Evolutionary conservation across 2,329 filamentous ascomycete genomes (phyloP).

Genomic region (Pseudopithomyces maydicus): DNA sequence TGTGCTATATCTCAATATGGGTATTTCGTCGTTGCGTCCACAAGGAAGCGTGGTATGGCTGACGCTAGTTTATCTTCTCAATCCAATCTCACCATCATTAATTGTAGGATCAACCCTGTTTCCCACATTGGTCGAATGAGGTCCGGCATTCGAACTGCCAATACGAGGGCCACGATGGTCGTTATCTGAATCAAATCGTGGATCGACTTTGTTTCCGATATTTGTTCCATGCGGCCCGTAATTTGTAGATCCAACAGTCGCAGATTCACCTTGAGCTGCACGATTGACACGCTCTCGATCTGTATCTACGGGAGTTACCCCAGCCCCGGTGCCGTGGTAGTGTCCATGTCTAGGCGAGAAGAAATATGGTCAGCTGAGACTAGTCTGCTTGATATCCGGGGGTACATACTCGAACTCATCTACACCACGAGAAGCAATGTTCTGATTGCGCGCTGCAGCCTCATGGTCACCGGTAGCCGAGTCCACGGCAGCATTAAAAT

Average conservation of each 20-base stretch:
- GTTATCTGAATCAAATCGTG: slow-evolving; percentile 30
- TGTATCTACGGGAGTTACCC: slow-evolving; percentile 33
- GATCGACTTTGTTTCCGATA: slow-evolving; percentile 29
- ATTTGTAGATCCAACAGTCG: slow-evolving; percentile 30
- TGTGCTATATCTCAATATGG: not conserved
- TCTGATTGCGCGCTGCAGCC: slow-evolving; percentile 28
- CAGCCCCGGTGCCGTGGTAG: slow-evolving; percentile 37
- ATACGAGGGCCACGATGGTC: slow-evolving; percentile 10
- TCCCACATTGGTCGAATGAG: slow-evolving; percentile 33
- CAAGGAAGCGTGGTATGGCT: not conserved
- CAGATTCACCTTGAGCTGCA: slow-evolving; percentile 22
- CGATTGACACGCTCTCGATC: slow-evolving; percentile 31
- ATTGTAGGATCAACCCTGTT: slow-evolving; percentile 35
- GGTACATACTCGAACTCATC: slow-evolving; percentile 36
- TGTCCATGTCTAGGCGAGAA: slow-evolving; percentile 19
- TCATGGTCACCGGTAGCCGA: slow-evolving; percentile 36
- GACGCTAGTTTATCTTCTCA: slow-evolving; percentile 20
- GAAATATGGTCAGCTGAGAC: not conserved
- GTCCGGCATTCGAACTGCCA: slow-evolving; percentile 32
- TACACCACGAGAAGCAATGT: slow-evolving; percentile 38
- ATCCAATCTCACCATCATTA: slow-evolving; percentile 16
- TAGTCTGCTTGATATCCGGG: not conserved
- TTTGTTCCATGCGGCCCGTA: slow-evolving; percentile 27
- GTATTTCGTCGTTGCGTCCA: not conserved
- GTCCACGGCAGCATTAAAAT: slow-evolving; percentile 43